A percentile compares a stretch with the other conserved stretches of the same genome.
These are phyloP conservation scores for Hypericum androsaemum DNA, from an alignment of 345 rosid genomes.

Conservation along the genomic window DNA sequence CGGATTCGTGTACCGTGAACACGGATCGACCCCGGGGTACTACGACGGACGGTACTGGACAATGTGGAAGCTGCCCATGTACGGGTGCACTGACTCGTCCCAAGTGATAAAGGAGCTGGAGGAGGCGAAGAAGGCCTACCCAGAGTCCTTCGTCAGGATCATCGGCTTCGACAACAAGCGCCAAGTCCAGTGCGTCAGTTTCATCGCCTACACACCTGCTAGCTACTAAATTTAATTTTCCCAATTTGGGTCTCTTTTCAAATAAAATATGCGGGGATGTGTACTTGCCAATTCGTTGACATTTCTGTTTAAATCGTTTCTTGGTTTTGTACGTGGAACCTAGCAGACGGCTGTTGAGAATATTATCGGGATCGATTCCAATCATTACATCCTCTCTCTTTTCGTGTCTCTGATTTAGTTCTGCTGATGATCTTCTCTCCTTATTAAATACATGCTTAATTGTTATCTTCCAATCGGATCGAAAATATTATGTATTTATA, in stretches of 20 bases:
- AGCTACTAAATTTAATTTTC: neutral
- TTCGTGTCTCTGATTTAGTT: no score
- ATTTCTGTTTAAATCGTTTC: no score
- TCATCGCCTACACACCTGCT: neutral
- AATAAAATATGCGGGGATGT: no score
- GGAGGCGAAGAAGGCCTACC: slow-evolving; percentile 31
- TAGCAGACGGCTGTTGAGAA: no score
- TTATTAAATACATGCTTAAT: no score
- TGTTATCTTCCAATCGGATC: no score
- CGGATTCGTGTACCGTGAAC: slow-evolving; percentile 8
- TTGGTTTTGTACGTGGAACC: no score
- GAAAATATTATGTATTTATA: no score
- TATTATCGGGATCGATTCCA: no score
- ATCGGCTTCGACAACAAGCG: slow-evolving; percentile 45
- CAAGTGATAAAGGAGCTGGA: slow-evolving; percentile 43
- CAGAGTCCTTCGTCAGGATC: slow-evolving; percentile 26
- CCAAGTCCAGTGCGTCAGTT: slow-evolving; percentile 3
- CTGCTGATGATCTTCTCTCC: no score
- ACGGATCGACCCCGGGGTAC: slow-evolving; percentile 13
- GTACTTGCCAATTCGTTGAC: no score
- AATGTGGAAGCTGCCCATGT: slow-evolving; percentile 52
- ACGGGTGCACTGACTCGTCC: slow-evolving; percentile 34
- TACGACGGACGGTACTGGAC: slow-evolving; percentile 45
- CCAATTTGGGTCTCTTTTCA: neutral
- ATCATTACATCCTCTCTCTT: no score